Evolutionary conservation across 306 rosid species (phyloP).

Genomic region (Ormosia emarginata): DNA sequence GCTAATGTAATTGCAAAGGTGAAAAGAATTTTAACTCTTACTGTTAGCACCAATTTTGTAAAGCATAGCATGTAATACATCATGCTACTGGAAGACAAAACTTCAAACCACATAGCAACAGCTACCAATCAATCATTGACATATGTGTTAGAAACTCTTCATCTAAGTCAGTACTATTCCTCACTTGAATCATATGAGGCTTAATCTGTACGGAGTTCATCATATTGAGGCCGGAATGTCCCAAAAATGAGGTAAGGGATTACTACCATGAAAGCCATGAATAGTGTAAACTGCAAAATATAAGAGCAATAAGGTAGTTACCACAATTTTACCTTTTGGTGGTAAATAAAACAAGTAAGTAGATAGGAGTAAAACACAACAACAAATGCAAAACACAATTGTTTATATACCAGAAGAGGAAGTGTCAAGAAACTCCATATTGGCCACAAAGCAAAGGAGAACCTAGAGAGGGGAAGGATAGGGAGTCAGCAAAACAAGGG

Average conservation of each 20-base stretch:
- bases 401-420: slow-evolving; percentile 82
- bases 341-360: slow-evolving; percentile 6
- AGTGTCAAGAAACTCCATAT: slow-evolving; percentile 89
- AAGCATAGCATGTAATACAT: slow-evolving; percentile 35
- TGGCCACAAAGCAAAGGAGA: slow-evolving; percentile 94
- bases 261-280: slow-evolving; percentile 95
- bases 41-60: slow-evolving; percentile 18
- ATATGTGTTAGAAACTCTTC: slow-evolving; percentile 52
- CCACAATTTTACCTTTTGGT: slow-evolving; percentile 8
- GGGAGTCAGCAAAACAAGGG: slow-evolving; percentile 29
- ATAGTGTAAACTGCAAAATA: slow-evolving; percentile 84
- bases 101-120: slow-evolving; percentile 34
- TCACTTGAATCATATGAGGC: slow-evolving; percentile 38
- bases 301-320: slow-evolving; percentile 25
- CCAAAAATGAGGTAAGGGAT: slow-evolving; percentile 73
- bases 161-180: slow-evolving; percentile 52
- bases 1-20: slow-evolving; percentile 4
- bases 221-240: slow-evolving; percentile 62
- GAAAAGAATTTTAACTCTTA: slow-evolving; percentile 37
- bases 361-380: background rate
- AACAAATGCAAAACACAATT: background rate
- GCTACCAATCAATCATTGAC: slow-evolving; percentile 34
- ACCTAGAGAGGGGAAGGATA: slow-evolving; percentile 37
- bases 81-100: slow-evolving; percentile 37
- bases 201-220: slow-evolving; percentile 82